Evolutionary conservation across 2,329 filamentous ascomycete genomes (phyloP).

Genomic region (Zasmidium angulare): DNA sequence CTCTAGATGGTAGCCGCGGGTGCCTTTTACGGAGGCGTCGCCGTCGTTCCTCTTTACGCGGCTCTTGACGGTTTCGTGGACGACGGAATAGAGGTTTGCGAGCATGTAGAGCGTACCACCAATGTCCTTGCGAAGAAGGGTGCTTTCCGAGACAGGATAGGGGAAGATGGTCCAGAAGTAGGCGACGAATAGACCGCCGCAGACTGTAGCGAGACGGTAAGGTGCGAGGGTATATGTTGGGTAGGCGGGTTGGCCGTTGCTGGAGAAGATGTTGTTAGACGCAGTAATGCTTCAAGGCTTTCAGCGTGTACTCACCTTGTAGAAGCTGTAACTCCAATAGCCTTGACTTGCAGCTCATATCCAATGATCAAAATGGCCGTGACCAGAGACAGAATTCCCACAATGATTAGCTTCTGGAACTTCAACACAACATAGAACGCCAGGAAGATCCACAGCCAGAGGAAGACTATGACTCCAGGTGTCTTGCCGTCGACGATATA

Average conservation of each 20-base stretch:
- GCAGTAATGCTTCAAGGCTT: background rate
- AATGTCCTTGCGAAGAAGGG: conserved; percentile 66
- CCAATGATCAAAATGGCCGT: conserved; percentile 49
- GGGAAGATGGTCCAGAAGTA: conserved; percentile 79
- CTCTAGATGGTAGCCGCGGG: conserved; percentile 55
- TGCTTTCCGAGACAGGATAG: conserved; percentile 69
- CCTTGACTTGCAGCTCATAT: conserved; percentile 65
- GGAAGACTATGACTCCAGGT: conserved; percentile 65
- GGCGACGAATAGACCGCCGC: conserved; percentile 65
- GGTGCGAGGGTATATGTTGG: conserved; percentile 68
- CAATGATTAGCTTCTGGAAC: conserved; percentile 62
- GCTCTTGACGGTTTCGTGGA: conserved; percentile 65
- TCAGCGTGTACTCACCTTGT: conserved; percentile 35
- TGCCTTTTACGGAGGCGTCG: conserved; percentile 48
- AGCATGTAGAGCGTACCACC: conserved; percentile 69
- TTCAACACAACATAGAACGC: conserved; percentile 69
- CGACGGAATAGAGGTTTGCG: conserved; percentile 70
- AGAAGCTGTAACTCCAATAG: conserved; percentile 59
- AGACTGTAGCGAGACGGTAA: conserved; percentile 68
- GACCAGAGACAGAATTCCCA: conserved; percentile 64
- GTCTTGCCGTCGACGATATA: conserved; percentile 68
- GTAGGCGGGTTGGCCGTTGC: conserved; percentile 67
- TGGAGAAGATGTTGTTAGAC: background rate
- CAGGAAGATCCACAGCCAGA: conserved; percentile 66
- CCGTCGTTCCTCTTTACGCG: conserved; percentile 61